Base-by-base conservation (phyloP, 140 eudicot species). In the Stevia rebaudiana region DNA sequence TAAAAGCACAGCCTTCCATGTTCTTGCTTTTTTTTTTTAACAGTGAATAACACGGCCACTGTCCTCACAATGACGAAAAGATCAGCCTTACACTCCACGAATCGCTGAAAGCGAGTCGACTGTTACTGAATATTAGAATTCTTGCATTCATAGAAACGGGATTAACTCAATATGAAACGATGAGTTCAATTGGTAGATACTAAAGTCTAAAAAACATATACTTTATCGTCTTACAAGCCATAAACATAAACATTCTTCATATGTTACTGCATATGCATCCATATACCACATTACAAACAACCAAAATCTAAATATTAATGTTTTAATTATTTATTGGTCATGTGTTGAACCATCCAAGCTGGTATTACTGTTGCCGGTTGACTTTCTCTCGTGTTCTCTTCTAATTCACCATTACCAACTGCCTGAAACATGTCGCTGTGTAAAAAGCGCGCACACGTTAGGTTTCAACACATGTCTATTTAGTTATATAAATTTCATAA, bases 331-430 rank as follows among this genome's bases (percentile, higher is more conserved):
- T 71, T 61, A 35, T 65, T 56, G 13, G 13, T 77, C 65, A 71
- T 48, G 54, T 46, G 30, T 59, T 67, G 74, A 53, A 71, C n/a
- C 82, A 77, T 77, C 82, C 82, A 77, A 19, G 74, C 71, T 23
- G 82, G 82, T 69, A 77, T 58, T 16, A 35, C 13, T 9, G 70
- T 59, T 11, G 60, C 25, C 1, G 69, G 61, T 71, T 71, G 78
- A 50, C n/a, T 17, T 54, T 46, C 76, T 31, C 74, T 51, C 19
- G 54, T 67, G 55, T 19, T 77, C 63, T 77, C 78, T 65, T 71
- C 82, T 3, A 71, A 53, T 42, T 77, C 82, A 35, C 74, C 70
- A 10, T 71, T 73, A 56, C 24, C 56, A 24, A 58, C 49, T 19
- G 65, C 70, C 17, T 48, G 63, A 36, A 33, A 65, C 21, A 55